These are phyloP conservation scores for Colletotrichum sansevieriae DNA, from an alignment of 2,329 filamentous ascomycete genomes.

Conservation along the genomic window DNA sequence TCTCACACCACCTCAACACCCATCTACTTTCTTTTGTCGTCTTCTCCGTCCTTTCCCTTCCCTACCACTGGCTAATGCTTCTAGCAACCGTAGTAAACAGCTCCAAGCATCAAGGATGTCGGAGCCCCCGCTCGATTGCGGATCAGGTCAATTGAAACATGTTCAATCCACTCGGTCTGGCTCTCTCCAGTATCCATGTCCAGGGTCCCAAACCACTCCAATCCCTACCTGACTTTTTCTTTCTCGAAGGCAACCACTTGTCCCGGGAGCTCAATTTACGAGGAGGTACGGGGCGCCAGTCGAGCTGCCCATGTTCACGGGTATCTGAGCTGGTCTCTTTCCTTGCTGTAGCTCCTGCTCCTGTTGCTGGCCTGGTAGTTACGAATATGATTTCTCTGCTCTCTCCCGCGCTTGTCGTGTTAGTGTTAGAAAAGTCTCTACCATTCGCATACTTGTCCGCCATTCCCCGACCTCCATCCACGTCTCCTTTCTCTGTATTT, in stretches of 20 bases:
- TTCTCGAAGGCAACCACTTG: neutral
- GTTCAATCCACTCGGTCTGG: constrained; percentile 31
- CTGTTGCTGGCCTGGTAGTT: constrained; percentile 7
- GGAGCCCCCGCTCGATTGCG: constrained; percentile 21
- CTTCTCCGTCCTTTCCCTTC: constrained; percentile 2
- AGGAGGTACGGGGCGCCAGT: neutral
- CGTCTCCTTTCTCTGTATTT: constrained; percentile 1
- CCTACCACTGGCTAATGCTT: neutral
- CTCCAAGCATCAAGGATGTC: constrained; percentile 6
- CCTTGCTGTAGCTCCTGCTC: neutral
- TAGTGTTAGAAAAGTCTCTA: constrained; percentile 31
- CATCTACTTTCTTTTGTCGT: constrained; percentile 10
- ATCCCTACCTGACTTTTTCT: constrained; percentile 6
- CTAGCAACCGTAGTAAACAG: neutral
- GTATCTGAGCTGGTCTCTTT: constrained; percentile 3
- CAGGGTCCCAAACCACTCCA: constrained; percentile 29
- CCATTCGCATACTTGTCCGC: constrained; percentile 11
- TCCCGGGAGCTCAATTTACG: constrained; percentile 2
- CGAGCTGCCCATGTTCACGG: constrained; percentile 1
- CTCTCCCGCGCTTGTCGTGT: constrained; percentile 20
- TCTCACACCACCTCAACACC: constrained; percentile 13
- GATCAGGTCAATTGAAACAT: constrained; percentile 39
- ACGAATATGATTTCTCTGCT: constrained; percentile 14
- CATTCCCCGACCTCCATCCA: neutral
- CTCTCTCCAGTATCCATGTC: constrained; percentile 12